Percentiles rank a stretch among this genome's conserved stretches.
These are phyloP conservation scores for Eutrema heterophyllum DNA, from an alignment of 345 rosid species.

Conservation along the genomic window DNA sequence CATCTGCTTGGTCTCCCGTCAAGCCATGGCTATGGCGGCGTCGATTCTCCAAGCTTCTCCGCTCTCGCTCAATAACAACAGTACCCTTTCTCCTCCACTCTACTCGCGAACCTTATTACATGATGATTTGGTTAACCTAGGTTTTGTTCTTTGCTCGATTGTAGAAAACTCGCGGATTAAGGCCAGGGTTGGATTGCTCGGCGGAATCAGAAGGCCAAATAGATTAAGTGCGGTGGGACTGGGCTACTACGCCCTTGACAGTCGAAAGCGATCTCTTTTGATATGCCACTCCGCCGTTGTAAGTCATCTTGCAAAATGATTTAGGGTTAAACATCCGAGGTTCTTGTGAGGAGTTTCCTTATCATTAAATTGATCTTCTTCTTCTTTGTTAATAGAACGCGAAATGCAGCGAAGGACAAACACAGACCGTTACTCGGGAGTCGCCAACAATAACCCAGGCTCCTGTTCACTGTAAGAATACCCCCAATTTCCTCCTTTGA, in stretches of 20 bases:
- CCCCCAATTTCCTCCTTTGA: no score
- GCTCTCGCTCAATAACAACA: background rate
- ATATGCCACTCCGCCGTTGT: slow-evolving; percentile 38
- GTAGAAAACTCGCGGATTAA: slow-evolving; percentile 15
- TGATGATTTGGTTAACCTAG: background rate
- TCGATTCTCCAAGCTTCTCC: slow-evolving; percentile 21
- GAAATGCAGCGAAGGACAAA: slow-evolving; percentile 71
- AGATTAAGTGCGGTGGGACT: slow-evolving; percentile 19
- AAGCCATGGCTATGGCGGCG: slow-evolving; percentile 30
- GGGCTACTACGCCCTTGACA: background rate
- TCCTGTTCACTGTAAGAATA: slow-evolving; percentile 57
- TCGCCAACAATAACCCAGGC: slow-evolving; percentile 87
- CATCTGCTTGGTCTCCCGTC: background rate
- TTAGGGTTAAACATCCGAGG: background rate
- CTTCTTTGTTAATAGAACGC: slow-evolving; percentile 42
- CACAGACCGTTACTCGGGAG: slow-evolving; percentile 71
- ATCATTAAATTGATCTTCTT: background rate
- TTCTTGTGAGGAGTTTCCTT: background rate
- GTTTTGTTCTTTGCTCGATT: background rate
- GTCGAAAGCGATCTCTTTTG: slow-evolving; percentile 27
- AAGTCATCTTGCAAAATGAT: slow-evolving; percentile 18
- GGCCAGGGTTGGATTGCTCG: slow-evolving; percentile 3
- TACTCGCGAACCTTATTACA: background rate
- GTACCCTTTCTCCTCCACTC: slow-evolving; percentile 2
- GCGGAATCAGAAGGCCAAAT: slow-evolving; percentile 1